phyloP scores from a whole-genome alignment of 1,284 basidiomycete species.

The Pholiota adiposa region DNA sequence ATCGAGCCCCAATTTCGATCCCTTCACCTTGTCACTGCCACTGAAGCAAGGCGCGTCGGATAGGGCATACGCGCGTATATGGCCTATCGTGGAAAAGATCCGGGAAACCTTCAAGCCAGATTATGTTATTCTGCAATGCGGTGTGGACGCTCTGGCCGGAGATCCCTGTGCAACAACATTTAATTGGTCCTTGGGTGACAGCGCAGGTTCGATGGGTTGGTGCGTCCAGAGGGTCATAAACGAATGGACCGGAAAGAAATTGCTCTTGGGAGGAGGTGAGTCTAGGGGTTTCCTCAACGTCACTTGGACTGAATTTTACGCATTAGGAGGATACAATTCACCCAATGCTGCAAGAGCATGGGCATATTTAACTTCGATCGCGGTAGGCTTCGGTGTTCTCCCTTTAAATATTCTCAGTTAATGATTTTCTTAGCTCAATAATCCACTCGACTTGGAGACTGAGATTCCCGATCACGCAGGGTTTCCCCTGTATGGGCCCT shows the following conservation, averaged over 20 bases:
- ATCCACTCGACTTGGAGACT: conserved; percentile 57
- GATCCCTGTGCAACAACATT: conserved; percentile 80
- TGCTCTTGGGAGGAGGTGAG: conserved; percentile 70
- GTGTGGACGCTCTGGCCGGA: conserved; percentile 83
- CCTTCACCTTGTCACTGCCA: conserved; percentile 79
- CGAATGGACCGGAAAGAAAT: conserved; percentile 60
- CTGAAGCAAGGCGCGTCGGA: conserved; percentile 69
- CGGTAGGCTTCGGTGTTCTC: conserved; percentile 47
- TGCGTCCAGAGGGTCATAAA: conserved; percentile 60
- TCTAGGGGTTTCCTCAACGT: conserved; percentile 11
- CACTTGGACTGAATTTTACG: not conserved
- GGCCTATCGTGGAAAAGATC: conserved; percentile 65
- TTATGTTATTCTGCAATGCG: conserved; percentile 84
- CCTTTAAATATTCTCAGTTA: not conserved
- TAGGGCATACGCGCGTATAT: conserved; percentile 64
- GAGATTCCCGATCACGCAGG: conserved; percentile 74
- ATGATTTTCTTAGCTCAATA: conserved; percentile 46
- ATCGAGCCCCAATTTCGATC: conserved; percentile 50
- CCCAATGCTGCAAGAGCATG: conserved; percentile 86
- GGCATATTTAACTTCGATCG: conserved; percentile 79
- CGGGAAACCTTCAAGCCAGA: conserved; percentile 73
- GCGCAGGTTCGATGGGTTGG: conserved; percentile 72
- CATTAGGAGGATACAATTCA: conserved; percentile 79
- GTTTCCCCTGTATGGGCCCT: conserved; percentile 76
- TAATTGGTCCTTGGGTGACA: conserved; percentile 73